Evolutionary conservation across 495 filamentous ascomycete species (phyloP).

Genomic region (Annulohypoxylon stygium): DNA sequence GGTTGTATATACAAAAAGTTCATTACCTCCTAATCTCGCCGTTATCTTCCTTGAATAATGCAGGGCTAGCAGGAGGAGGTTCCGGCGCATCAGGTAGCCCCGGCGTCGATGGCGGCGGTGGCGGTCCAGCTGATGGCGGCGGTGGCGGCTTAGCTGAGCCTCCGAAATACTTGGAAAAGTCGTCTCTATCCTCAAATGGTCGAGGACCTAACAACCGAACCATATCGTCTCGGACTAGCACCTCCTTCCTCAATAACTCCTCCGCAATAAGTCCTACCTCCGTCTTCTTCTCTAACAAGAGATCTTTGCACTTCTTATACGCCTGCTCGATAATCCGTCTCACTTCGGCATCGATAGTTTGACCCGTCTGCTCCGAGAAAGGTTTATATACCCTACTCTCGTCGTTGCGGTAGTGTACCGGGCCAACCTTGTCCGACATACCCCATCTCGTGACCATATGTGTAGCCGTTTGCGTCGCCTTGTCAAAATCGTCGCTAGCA

Average conservation of each 20-base stretch:
- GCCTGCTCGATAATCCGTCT: slow-evolving; percentile 89
- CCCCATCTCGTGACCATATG: slow-evolving; percentile 98
- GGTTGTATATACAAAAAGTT: slow-evolving; percentile 28
- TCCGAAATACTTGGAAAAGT: slow-evolving; percentile 95
- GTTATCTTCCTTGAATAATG: slow-evolving; percentile 40
- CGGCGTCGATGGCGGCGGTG: slow-evolving; percentile 33
- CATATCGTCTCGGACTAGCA: slow-evolving; percentile 90
- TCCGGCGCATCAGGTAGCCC: slow-evolving; percentile 45
- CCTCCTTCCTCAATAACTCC: slow-evolving; percentile 91
- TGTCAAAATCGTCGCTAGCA: slow-evolving; percentile 97
- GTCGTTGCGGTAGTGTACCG: slow-evolving; percentile 86
- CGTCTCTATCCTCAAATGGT: slow-evolving; percentile 83
- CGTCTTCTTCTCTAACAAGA: slow-evolving; percentile 86
- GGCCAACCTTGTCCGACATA: slow-evolving; percentile 94
- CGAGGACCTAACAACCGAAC: slow-evolving; percentile 86
- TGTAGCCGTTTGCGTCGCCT: slow-evolving; percentile 94
- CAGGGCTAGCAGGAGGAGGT: slow-evolving; percentile 48
- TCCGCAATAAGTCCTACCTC: slow-evolving; percentile 92
- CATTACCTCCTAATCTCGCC: slow-evolving; percentile 41
- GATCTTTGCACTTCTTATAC: slow-evolving; percentile 86
- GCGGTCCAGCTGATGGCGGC: slow-evolving; percentile 21
- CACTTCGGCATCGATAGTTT: slow-evolving; percentile 91
- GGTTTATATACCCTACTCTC: slow-evolving; percentile 88
- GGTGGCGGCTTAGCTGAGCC: slow-evolving; percentile 53
- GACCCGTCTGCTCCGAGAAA: slow-evolving; percentile 93